Evolutionary conservation across 176 grass and related monocot species (phyloP).

Genomic region (Luzula sylvatica): DNA sequence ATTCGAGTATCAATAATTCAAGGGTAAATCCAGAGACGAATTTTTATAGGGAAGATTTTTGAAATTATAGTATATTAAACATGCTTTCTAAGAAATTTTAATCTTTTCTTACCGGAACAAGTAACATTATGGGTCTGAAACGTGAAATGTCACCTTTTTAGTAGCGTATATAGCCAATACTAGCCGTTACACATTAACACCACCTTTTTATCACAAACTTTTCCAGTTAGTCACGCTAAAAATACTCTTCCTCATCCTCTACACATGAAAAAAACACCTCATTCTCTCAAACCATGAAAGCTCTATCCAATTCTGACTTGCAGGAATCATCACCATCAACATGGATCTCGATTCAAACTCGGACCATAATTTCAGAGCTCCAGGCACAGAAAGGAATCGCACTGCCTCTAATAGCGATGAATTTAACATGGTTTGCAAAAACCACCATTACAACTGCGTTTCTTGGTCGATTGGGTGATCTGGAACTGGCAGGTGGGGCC

Average conservation of each 20-base stretch:
- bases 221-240: neutral
- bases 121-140: too few relatives aligned
- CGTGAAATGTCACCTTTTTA: too few relatives aligned
- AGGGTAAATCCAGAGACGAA: too few relatives aligned
- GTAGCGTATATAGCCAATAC: too few relatives aligned
- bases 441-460: constrained; percentile 54
- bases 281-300: neutral
- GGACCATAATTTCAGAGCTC: constrained; percentile 31
- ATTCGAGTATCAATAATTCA: too few relatives aligned
- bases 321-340: neutral
- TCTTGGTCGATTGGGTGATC: constrained; percentile 63
- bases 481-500: constrained; percentile 58
- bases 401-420: constrained; percentile 58
- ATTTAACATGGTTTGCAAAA: constrained; percentile 83
- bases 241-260: constrained; percentile 8
- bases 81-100: too few relatives aligned
- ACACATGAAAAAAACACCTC: neutral
- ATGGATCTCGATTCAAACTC: constrained; percentile 8
- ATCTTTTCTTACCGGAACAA: too few relatives aligned
- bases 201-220: constrained; percentile 3
- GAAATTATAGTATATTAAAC: too few relatives aligned
- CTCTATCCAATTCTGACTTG: neutral
- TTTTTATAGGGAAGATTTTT: too few relatives aligned
- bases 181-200: too few relatives aligned
- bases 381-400: constrained; percentile 59